Base-by-base conservation (phyloP, 1,284 basidiomycete species). In the Apiotrichum gracile region DNA sequence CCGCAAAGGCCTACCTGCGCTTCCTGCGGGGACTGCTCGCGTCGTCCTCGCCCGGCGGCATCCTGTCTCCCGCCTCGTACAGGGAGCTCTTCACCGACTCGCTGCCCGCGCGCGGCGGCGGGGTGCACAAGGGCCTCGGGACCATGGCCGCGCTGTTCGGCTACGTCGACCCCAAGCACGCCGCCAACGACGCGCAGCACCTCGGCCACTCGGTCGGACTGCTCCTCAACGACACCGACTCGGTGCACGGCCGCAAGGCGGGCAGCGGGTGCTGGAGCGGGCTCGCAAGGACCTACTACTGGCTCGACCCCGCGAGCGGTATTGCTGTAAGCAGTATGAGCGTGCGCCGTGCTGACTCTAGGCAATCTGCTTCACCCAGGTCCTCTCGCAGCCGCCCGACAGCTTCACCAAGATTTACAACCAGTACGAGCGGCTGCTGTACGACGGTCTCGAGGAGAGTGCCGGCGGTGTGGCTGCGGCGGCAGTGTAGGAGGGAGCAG, bases 11-110 rank as follows among this genome's bases (percentile, higher is more conserved):
- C 29, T 71, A 69, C 49, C 60, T 71, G 13, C 43, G 51, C 1
- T 61, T 70, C 50, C 55, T 70, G 13, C 62, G 62, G 31, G 59
- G 49, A 19, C 41, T 73, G n/a, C 61, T 73, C 13, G 49, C 51
- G 17, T 61, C 53, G 22, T 38, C 50, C 21, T 24, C 41, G 7
- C 49, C 9, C 49, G 47, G 49, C 24, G 47, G 48, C 6, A 42
- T 70, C 16, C 37, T 69, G 29, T 49, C 54, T 3, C 50, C 52
- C 8, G 47, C 49, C 14, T 52, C 54, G 0, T 68, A 49, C 53
- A 39, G 48, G 8, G 49, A 57, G 47, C 61, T 69, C 14, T 70
- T 67, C 54, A 60, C 45, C 14, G 47, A 57, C 29, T 37, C 55
- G 2, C 52, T 68, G 12, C 33, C 57, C 5, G 39, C 50, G 6